A percentile compares a stretch with the other conserved stretches of the same genome.
Evolutionary conservation across 305 asterid species (phyloP).

Genomic region (Fraxinus velutina): DNA sequence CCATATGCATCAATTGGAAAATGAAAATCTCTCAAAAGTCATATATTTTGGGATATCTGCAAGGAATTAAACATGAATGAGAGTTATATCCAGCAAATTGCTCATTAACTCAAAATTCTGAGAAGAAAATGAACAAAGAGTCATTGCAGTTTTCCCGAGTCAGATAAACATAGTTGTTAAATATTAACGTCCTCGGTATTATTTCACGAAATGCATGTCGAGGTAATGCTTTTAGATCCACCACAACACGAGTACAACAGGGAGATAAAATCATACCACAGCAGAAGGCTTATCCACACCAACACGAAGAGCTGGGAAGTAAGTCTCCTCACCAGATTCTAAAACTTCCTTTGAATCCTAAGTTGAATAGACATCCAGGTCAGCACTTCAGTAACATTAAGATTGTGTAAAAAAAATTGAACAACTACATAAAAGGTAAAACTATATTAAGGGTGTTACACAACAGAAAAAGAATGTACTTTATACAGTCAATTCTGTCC

Average conservation of each 20-base stretch:
- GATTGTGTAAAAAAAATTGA: background rate
- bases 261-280: conserved; percentile 56
- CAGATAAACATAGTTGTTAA: background rate
- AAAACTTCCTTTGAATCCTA: conserved; percentile 58
- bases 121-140: background rate
- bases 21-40: background rate
- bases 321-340: conserved; percentile 85
- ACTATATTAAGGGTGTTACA: background rate
- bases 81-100: background rate
- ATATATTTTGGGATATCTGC: background rate
- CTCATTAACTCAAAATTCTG: background rate
- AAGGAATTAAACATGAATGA: background rate
- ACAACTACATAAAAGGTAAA: background rate
- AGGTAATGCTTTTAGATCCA: conserved; percentile 6
- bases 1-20: background rate
- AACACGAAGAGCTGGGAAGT: conserved; percentile 79
- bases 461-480: background rate
- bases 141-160: background rate
- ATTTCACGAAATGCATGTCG: background rate
- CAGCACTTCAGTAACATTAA: conserved; percentile 9
- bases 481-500: background rate
- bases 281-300: conserved; percentile 73
- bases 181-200: background rate
- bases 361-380: conserved; percentile 24
- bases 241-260: conserved; percentile 6